Base-by-base conservation (phyloP, 352 stramenopile species). In the Blastocystis sp. region DNA sequence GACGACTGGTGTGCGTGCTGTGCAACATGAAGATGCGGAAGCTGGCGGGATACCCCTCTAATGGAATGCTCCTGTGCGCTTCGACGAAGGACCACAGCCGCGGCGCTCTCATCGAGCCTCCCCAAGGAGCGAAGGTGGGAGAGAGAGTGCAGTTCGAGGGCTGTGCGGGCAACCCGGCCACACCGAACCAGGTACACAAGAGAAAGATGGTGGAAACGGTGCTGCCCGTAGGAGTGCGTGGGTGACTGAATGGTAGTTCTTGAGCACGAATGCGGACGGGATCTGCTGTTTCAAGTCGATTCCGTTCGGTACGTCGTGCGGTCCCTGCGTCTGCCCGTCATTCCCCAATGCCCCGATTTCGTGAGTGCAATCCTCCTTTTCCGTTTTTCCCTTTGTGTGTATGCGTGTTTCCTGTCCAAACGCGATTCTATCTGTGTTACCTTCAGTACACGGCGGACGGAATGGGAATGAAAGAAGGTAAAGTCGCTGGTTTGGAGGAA, bases 51-150 rank as follows among this genome's bases (percentile, higher is more conserved):
- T 96, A 95, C 90, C 93, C 93, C 64, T 96, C 93, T 88, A 93
- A 96, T 90, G 94, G 94, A 28, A 96, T 97, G 94, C 93, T 97
- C 88, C 92, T 97, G 90, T 96, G 93, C 88, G 94, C 93, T 6
- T 93, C 91, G 45, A 90, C 91, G 48, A 89, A 90, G 10, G 89
- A 93, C 57, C 92, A 92, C 9, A 65, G 57, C 3, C 80, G 62
- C 54, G 89, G 96, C 14, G 92, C 91, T 43, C 94, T 96, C 70
- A 92, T 97, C 38, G 93, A 94, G 43, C 92, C 93, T 4, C 94
- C 94, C 0, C 92, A 91, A 1, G 93, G 91, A 34, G 92, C 93
- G 60, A 91, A 92, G 17, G 87, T 91, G 3, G 87, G 89, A 24
- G 89, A 91, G 42, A 45, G 68, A 17, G 43, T 91, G 24, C 63